Evolutionary conservation across 805 yeast genomes (phyloP).

Genomic region (Candida boleticola): DNA sequence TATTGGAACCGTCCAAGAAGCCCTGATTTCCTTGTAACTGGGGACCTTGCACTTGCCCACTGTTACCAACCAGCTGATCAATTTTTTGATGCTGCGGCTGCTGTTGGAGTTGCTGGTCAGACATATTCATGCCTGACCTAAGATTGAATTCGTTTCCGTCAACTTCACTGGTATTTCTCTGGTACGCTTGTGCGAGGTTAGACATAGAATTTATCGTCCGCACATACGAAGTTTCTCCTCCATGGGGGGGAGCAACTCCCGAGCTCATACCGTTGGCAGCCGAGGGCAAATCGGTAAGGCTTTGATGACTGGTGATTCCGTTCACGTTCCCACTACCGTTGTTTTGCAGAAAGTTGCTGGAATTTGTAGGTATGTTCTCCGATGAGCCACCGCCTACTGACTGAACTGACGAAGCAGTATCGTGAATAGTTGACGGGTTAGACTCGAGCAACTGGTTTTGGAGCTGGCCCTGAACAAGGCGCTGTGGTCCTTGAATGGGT

Average conservation of each 20-base stretch:
- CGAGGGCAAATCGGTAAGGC: constrained; percentile 22
- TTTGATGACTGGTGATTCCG: constrained; percentile 20
- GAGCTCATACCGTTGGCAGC: constrained; percentile 9
- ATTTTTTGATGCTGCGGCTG: constrained; percentile 6
- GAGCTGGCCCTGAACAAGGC: constrained; percentile 4
- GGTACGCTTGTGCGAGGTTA: constrained; percentile 19
- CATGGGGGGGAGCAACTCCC: background rate
- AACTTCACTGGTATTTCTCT: constrained; percentile 7
- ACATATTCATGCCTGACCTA: constrained; percentile 32
- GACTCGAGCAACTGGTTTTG: constrained; percentile 4
- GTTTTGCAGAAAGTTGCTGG: constrained; percentile 9
- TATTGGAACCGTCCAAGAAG: background rate
- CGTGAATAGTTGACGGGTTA: background rate
- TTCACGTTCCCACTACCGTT: constrained; percentile 1
- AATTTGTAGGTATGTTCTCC: constrained; percentile 5
- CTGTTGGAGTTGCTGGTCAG: constrained; percentile 24
- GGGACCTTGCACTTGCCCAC: background rate
- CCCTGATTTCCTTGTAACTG: background rate
- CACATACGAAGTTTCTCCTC: background rate
- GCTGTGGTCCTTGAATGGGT: constrained; percentile 5
- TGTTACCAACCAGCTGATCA: too few species aligned
- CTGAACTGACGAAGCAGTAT: background rate
- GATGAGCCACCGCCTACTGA: constrained; percentile 5
- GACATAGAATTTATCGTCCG: constrained; percentile 28
- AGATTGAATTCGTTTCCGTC: constrained; percentile 9